A percentile compares a stretch with the other conserved stretches of the same genome.
Conservation (phyloP, 257 asterid genomes). For the Nicotiana noctiflora region DNA sequence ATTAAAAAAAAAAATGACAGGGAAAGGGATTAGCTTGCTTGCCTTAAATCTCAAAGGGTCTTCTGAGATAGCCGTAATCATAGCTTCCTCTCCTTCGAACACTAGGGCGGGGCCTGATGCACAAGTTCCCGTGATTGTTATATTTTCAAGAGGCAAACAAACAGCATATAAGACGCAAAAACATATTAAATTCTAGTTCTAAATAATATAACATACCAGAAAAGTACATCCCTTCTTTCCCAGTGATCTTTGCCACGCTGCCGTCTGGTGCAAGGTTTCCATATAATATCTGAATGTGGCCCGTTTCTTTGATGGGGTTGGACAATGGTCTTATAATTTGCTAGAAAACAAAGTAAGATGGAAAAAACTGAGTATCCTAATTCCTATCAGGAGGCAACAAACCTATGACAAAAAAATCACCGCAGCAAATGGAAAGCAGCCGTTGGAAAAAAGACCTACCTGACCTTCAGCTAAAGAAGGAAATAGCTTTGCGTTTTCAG, state of each 20-base stretch:
- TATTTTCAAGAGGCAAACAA: background rate
- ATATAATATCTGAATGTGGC: slow-evolving; percentile 83
- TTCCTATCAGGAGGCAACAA: background rate
- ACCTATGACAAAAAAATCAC: background rate
- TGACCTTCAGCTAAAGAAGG: slow-evolving; percentile 79
- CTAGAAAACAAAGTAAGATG: slow-evolving; percentile 36
- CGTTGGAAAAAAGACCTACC: slow-evolving; percentile 31
- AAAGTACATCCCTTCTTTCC: slow-evolving; percentile 94
- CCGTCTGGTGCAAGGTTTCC: slow-evolving; percentile 99
- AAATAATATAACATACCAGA: slow-evolving; percentile 37
- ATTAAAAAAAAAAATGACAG: background rate
- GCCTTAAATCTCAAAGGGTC: slow-evolving; percentile 76
- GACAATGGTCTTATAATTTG: slow-evolving; percentile 80
- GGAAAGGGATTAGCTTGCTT: slow-evolving; percentile 4
- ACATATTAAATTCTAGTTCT: background rate
- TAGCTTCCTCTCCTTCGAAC: slow-evolving; percentile 94
- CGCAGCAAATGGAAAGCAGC: slow-evolving; percentile 5
- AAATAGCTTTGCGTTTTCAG: slow-evolving; percentile 83
- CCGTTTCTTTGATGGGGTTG: slow-evolving; percentile 89
- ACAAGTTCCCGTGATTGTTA: background rate
- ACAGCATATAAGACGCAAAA: background rate
- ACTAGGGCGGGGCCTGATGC: slow-evolving; percentile 83
- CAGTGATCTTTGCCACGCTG: slow-evolving; percentile 95
- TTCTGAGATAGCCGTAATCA: slow-evolving; percentile 82
- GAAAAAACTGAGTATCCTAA: background rate